phyloP scores from a whole-genome alignment of 257 asterid genomes.

The Plectranthus barbatus region DNA sequence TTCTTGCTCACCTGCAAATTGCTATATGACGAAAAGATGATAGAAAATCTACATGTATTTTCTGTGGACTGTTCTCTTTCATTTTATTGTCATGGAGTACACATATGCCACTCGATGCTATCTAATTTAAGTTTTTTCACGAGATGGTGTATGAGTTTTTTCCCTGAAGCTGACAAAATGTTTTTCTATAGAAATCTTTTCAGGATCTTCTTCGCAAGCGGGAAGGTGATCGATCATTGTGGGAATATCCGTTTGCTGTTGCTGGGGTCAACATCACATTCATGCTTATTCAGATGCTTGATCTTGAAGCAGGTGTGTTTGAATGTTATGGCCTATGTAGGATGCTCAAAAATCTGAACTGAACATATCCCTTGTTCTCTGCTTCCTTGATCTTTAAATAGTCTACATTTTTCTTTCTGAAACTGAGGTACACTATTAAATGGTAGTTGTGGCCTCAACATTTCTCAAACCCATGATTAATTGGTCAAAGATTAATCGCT shows the following conservation, averaged over 20 bases:
- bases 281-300: slow-evolving; percentile 99
- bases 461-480: too few relatives aligned
- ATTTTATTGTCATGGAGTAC: neutral
- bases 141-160: neutral
- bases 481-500: too few relatives aligned
- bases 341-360: neutral
- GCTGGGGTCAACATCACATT: slow-evolving; percentile 98
- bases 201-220: slow-evolving; percentile 93
- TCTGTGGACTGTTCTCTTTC: too few relatives aligned
- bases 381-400: neutral
- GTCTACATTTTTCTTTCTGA: neutral
- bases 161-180: slow-evolving; percentile 9
- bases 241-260: slow-evolving; percentile 99
- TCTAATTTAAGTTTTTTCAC: neutral
- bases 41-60: neutral
- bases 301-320: slow-evolving; percentile 84
- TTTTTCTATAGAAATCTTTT: slow-evolving; percentile 63
- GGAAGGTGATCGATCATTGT: slow-evolving; percentile 89
- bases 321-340: slow-evolving; percentile 1
- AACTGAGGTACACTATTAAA: too few relatives aligned
- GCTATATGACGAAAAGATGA: neutral
- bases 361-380: neutral
- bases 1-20: neutral
- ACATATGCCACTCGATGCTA: neutral
- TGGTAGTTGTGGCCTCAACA: too few relatives aligned